Evolutionary conservation across 768 basidiomycete genomes (phyloP).

Genomic region (Gloeophyllum trabeum): DNA sequence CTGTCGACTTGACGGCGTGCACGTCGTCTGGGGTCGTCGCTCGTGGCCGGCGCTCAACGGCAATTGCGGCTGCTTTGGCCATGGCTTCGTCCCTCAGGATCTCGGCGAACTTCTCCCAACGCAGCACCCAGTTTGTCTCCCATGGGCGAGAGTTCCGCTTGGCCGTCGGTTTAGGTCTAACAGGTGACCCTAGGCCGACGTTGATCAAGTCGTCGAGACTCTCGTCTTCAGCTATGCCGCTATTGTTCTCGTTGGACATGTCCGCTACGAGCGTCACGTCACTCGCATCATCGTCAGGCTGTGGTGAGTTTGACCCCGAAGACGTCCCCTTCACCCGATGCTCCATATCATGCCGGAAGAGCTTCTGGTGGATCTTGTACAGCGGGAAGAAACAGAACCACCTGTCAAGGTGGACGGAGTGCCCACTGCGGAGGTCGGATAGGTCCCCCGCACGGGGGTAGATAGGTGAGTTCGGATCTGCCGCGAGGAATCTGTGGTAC

Average conservation of each 20-base stretch:
- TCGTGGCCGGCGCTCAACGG: background rate
- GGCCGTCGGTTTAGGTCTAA: background rate
- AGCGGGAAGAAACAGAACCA: slow-evolving; percentile 43
- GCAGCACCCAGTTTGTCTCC: background rate
- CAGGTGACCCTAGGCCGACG: background rate
- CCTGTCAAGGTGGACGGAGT: slow-evolving; percentile 44
- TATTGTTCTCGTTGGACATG: background rate
- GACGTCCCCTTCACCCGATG: background rate
- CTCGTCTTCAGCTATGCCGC: background rate
- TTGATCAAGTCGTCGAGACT: background rate
- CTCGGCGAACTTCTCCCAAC: background rate
- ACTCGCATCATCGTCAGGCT: background rate
- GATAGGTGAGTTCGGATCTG: slow-evolving; percentile 16
- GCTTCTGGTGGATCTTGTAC: slow-evolving; percentile 56
- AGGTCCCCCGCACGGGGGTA: slow-evolving; percentile 60
- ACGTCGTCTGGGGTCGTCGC: background rate
- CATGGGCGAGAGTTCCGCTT: background rate
- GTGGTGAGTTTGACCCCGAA: background rate
- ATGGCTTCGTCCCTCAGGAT: background rate
- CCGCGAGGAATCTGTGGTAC: background rate
- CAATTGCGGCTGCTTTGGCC: background rate
- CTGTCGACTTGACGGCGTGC: background rate
- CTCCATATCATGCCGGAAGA: slow-evolving; percentile 52
- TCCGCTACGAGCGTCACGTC: background rate
- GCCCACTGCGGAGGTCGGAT: slow-evolving; percentile 43